Percentiles rank a stretch among this genome's conserved stretches.
Evolutionary conservation across 2,329 filamentous ascomycete species (phyloP).

Genomic region (Diaporthe vexans): DNA sequence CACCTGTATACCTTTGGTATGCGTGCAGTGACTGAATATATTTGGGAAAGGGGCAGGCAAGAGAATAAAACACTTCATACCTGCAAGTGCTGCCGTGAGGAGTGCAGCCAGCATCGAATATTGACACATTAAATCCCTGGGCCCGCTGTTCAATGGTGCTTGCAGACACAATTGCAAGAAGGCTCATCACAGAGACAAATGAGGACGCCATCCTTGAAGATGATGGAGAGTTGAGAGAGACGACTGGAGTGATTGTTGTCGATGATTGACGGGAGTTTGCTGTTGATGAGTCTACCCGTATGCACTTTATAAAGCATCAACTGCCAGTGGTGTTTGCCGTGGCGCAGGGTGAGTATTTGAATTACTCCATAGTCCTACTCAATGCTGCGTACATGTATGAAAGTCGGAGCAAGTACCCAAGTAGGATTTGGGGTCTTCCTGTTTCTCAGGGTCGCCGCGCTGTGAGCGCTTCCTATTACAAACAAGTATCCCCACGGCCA

Average conservation of each 20-base stretch:
- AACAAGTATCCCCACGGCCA: no score
- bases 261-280: background rate
- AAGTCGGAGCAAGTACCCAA: background rate
- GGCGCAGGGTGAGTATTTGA: background rate
- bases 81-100: slow-evolving; percentile 48
- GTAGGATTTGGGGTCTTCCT: background rate
- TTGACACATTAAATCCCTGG: slow-evolving; percentile 47
- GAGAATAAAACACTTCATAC: slow-evolving; percentile 44
- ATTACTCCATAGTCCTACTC: no score
- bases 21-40: background rate
- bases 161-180: slow-evolving; percentile 45
- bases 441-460: background rate
- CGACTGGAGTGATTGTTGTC: background rate
- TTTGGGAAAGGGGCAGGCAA: background rate
- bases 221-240: background rate
- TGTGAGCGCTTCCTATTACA: background rate
- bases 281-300: no score
- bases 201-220: slow-evolving; percentile 49
- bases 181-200: slow-evolving; percentile 42
- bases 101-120: slow-evolving; percentile 49
- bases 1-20: background rate
- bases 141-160: slow-evolving; percentile 43
- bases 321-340: background rate
- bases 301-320: background rate
- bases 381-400: background rate